phyloP scores from a whole-genome alignment of 495 filamentous ascomycete species.

The Aspergillus sparsus region DNA sequence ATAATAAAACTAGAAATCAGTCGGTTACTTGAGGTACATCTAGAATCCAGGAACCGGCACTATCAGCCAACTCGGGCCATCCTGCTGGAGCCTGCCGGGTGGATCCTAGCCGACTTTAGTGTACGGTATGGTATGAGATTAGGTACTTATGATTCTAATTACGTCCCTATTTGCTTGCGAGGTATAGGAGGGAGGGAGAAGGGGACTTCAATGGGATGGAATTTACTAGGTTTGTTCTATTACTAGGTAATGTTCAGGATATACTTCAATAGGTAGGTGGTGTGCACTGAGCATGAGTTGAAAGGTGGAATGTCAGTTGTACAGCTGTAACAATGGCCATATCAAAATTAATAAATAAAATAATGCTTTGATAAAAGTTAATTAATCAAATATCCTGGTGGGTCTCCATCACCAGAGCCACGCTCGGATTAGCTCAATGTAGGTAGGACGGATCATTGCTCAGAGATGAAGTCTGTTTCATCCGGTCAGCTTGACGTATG shows the following conservation, averaged over 20 bases:
- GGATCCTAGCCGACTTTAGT: not conserved
- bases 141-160: too few relatives aligned
- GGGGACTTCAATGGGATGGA: too few relatives aligned
- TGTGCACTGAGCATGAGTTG: not conserved
- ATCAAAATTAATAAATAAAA: slow-evolving; percentile 1
- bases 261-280: too few relatives aligned
- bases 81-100: not conserved
- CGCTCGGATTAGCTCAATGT: slow-evolving; percentile 10
- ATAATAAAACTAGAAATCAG: not conserved
- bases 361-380: slow-evolving; percentile 2
- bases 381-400: not conserved
- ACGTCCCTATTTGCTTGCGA: not conserved
- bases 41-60: slow-evolving; percentile 1
- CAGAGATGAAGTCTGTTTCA: slow-evolving; percentile 18
- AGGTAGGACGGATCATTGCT: not conserved
- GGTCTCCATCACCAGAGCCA: slow-evolving; percentile 13
- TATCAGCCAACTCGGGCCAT: not conserved
- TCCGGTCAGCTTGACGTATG: not conserved
- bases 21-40: not conserved
- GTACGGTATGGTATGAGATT: slow-evolving; percentile 1
- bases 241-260: too few relatives aligned
- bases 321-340: not conserved
- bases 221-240: too few relatives aligned
- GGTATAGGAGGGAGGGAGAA: too few relatives aligned
- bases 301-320: not conserved